Percentiles rank a stretch among this genome's conserved stretches.
Evolutionary conservation across 192 early-diverging fungal genomes (phyloP).

Genomic region (Mortierella hygrophila): DNA sequence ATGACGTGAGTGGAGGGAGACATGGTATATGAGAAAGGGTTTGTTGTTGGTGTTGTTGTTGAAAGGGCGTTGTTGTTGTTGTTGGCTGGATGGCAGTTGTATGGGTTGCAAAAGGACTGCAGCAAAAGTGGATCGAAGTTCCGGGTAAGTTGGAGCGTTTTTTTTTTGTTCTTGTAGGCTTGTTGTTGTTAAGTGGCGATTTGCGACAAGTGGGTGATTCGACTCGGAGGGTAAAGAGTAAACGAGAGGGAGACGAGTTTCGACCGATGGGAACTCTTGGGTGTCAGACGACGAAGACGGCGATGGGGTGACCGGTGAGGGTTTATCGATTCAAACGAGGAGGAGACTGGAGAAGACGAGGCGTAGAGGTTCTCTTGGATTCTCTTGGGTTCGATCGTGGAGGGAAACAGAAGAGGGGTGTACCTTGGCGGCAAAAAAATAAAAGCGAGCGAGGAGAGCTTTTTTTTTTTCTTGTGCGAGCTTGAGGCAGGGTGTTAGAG

Average conservation of each 20-base stretch:
- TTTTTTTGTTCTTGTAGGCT: background rate
- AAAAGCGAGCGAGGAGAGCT: background rate
- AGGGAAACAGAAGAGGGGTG: background rate
- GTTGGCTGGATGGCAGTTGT: background rate
- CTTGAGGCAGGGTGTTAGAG: constrained; percentile 1
- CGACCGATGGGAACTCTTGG: background rate
- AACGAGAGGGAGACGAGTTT: too few species aligned
- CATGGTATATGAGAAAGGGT: constrained; percentile 14
- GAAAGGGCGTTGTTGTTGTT: background rate
- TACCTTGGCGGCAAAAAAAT: background rate
- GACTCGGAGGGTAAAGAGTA: background rate
- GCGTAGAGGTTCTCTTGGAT: background rate
- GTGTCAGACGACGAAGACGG: background rate
- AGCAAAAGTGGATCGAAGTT: constrained; percentile 1
- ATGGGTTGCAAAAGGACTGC: background rate
- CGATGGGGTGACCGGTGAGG: background rate
- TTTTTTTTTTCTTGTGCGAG: background rate
- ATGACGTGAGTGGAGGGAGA: constrained; percentile 34
- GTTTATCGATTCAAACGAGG: constrained; percentile 6
- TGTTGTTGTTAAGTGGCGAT: background rate
- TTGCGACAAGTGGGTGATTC: background rate
- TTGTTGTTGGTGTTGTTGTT: background rate
- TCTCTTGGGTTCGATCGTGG: background rate
- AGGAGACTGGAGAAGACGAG: background rate
- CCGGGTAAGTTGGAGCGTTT: background rate